A percentile compares a stretch with the other conserved stretches of the same genome.
These are phyloP conservation scores for Candida sanyaensis DNA, from an alignment of 1,139 yeast genomes.

Conservation along the genomic window DNA sequence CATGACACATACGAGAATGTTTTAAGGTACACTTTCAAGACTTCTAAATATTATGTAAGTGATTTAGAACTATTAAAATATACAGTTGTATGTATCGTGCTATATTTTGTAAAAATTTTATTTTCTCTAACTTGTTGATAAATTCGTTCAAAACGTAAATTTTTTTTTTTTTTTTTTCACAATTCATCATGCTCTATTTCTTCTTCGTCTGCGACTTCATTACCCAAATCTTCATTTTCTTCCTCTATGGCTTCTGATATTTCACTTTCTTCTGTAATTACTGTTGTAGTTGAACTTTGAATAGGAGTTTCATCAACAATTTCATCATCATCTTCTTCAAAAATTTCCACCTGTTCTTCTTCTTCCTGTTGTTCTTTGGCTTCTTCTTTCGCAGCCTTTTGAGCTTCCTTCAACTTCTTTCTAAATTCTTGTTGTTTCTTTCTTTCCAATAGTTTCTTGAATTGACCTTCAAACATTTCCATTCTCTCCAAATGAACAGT, in stretches of 20 bases:
- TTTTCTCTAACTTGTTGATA: too few relatives aligned
- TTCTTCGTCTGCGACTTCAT: background rate
- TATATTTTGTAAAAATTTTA: too few relatives aligned
- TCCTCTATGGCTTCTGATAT: background rate
- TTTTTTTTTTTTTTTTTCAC: too few relatives aligned
- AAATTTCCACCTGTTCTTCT: constrained; percentile 9
- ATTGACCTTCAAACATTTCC: constrained; percentile 34
- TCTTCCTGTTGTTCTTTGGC: constrained; percentile 21
- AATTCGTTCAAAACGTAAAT: too few relatives aligned
- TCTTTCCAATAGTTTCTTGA: constrained; percentile 35
- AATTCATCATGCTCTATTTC: constrained; percentile 56
- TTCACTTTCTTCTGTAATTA: constrained; percentile 1
- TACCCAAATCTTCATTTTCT: constrained; percentile 49
- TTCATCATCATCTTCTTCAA: constrained; percentile 16
- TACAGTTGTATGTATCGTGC: too few relatives aligned
- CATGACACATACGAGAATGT: too few relatives aligned
- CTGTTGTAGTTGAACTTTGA: background rate
- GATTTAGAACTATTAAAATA: background rate
- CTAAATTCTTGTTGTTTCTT: constrained; percentile 37
- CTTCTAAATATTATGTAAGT: too few relatives aligned
- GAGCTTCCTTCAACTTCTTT: constrained; percentile 31
- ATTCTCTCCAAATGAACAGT: constrained; percentile 43
- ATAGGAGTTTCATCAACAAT: constrained; percentile 4
- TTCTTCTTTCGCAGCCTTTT: constrained; percentile 20
- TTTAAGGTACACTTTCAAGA: too few relatives aligned